Evolutionary conservation across 2,329 filamentous ascomycete genomes (phyloP).

Genomic region (Ceratocystis cubensis): DNA sequence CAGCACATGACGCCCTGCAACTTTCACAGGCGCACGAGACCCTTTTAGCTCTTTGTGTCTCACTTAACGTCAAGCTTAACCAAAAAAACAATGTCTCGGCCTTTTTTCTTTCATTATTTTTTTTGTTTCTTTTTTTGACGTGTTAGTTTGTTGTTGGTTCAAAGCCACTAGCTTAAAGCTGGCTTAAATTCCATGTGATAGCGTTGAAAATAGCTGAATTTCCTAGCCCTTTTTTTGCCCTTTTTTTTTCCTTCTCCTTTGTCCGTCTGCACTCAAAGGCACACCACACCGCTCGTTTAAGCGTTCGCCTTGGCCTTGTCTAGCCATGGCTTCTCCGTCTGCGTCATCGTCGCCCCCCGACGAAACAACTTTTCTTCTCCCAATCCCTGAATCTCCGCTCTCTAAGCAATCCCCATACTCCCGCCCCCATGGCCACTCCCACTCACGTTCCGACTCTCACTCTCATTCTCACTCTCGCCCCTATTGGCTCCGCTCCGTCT

Average conservation of each 20-base stretch:
- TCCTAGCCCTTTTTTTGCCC: not conserved
- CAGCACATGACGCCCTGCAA: not conserved
- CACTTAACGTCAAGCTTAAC: not conserved
- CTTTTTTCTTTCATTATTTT: not conserved
- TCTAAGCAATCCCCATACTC: not conserved
- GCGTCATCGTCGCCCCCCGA: not conserved
- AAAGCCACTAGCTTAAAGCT: no score
- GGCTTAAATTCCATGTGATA: no score
- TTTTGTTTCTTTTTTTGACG: no score
- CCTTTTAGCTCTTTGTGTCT: not conserved
- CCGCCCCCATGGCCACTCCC: not conserved
- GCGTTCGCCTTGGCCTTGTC: no score
- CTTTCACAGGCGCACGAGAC: not conserved
- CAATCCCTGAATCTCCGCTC: not conserved
- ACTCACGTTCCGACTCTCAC: not conserved
- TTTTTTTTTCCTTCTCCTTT: not conserved
- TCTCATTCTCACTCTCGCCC: not conserved
- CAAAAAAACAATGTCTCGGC: not conserved
- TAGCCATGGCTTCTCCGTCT: not conserved
- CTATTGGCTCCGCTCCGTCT: not conserved
- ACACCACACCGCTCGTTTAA: not conserved
- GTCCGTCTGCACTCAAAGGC: not conserved
- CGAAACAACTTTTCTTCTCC: slow-evolving; percentile 14
- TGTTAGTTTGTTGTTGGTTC: no score
- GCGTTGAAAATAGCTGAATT: not conserved